Evolutionary conservation across 805 yeast genomes (phyloP).

Genomic region (Naumovozyma dairenensis): DNA sequence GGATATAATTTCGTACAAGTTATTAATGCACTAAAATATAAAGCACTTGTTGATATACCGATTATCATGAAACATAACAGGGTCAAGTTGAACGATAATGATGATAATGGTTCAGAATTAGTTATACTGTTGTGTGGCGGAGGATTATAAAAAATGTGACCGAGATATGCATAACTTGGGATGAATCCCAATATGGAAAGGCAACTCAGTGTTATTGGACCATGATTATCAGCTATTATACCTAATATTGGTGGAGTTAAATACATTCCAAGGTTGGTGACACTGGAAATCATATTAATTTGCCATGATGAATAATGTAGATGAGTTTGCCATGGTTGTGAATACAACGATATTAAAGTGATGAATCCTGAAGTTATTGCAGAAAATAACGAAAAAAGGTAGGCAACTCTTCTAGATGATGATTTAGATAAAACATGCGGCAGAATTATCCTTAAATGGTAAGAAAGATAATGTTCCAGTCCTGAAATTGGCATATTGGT

Average conservation of each 20-base stretch:
- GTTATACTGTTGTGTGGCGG: too few species aligned
- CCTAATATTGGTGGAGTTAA: constrained; percentile 76
- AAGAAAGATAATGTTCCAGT: constrained; percentile 32
- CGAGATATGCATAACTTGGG: constrained; percentile 52
- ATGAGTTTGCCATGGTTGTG: constrained; percentile 53
- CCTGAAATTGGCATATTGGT: constrained; percentile 19
- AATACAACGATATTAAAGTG: constrained; percentile 68
- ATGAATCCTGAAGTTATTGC: constrained; percentile 79
- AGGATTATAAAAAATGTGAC: constrained; percentile 31
- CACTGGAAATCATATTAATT: constrained; percentile 64
- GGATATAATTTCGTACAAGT: constrained; percentile 87
- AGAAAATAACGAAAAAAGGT: constrained; percentile 45
- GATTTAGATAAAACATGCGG: constrained; percentile 34
- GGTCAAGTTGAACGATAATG: constrained; percentile 26
- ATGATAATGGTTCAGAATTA: constrained; percentile 8
- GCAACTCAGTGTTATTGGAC: constrained; percentile 62
- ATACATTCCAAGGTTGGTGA: constrained; percentile 74
- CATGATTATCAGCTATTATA: constrained; percentile 73
- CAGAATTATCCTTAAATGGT: constrained; percentile 36
- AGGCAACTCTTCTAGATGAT: constrained; percentile 40
- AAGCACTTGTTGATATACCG: constrained; percentile 64
- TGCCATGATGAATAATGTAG: constrained; percentile 56
- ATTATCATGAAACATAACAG: constrained; percentile 46
- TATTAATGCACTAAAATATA: constrained; percentile 59
- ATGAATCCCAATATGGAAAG: constrained; percentile 50